Percentiles rank a stretch among this genome's conserved stretches.
Evolutionary conservation across 2,329 filamentous ascomycete species (phyloP).

Genomic region (Cryphonectria japonica): DNA sequence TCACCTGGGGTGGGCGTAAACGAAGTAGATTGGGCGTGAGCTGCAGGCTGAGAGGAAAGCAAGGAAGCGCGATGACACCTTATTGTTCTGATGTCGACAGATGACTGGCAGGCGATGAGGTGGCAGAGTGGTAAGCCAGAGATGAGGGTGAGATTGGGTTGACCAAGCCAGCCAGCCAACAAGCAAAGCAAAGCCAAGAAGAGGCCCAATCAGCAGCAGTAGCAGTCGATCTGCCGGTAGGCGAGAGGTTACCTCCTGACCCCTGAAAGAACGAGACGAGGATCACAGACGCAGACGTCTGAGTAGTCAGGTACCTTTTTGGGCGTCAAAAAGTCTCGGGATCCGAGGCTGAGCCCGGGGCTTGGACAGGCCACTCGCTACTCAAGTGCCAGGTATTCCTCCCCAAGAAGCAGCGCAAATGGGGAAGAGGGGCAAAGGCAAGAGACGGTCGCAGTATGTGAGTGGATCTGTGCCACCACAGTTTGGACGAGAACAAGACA

Average conservation of each 20-base stretch:
- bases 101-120: neutral
- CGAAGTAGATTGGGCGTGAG: slow-evolving; percentile 18
- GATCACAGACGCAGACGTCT: slow-evolving; percentile 14
- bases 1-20: slow-evolving; percentile 16
- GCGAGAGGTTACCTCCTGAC: neutral
- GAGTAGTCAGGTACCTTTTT: slow-evolving; percentile 19
- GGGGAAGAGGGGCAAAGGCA: neutral
- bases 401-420: neutral
- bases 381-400: neutral
- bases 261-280: slow-evolving; percentile 13
- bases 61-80: slow-evolving; percentile 26
- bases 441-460: slow-evolving; percentile 7
- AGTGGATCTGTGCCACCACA: slow-evolving; percentile 28
- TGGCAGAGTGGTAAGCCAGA: neutral
- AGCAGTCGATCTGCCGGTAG: neutral
- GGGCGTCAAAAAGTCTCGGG: slow-evolving; percentile 23
- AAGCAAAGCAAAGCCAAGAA: neutral
- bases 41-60: slow-evolving; percentile 12
- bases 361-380: neutral
- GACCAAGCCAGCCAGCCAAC: slow-evolving; percentile 17
- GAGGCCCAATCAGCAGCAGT: slow-evolving; percentile 12
- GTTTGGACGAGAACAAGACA: slow-evolving; percentile 2
- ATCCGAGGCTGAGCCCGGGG: slow-evolving; percentile 4
- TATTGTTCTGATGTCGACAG: neutral
- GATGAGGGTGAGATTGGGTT: neutral